Evolutionary conservation across 768 basidiomycete genomes (phyloP).

Genomic region (Agaricus sinodeliciosus): DNA sequence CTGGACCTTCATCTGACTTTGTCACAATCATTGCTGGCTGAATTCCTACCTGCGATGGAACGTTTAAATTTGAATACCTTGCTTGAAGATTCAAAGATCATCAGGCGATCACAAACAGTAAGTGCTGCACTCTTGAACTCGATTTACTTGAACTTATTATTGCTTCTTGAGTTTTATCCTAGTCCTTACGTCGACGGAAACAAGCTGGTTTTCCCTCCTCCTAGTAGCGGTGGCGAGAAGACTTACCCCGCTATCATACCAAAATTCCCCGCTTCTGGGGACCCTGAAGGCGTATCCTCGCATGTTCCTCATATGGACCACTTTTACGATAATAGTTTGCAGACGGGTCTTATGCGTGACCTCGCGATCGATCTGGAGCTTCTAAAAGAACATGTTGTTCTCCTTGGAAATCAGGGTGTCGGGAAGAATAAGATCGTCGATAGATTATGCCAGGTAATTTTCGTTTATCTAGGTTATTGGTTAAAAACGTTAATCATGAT

Average conservation of each 20-base stretch:
- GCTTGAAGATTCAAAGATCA: constrained; percentile 44
- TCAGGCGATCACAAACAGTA: constrained; percentile 35
- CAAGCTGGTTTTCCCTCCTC: constrained; percentile 39
- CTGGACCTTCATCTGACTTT: constrained; percentile 43
- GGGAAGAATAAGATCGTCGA: constrained; percentile 71
- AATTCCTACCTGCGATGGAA: constrained; percentile 58
- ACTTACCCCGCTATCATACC: constrained; percentile 34
- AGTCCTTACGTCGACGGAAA: constrained; percentile 32
- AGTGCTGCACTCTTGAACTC: constrained; percentile 11
- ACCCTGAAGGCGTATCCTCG: constrained; percentile 47
- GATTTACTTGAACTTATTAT: constrained; percentile 4
- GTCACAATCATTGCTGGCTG: constrained; percentile 43
- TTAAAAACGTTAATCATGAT: not conserved
- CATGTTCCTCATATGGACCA: constrained; percentile 65
- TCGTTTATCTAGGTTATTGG: not conserved
- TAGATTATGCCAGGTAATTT: constrained; percentile 28
- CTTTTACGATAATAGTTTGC: constrained; percentile 65
- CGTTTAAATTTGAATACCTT: constrained; percentile 45
- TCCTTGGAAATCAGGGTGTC: constrained; percentile 68
- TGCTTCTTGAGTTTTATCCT: constrained; percentile 37
- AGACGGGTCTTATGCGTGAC: constrained; percentile 62
- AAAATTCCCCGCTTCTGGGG: constrained; percentile 40
- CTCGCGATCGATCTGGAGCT: constrained; percentile 57
- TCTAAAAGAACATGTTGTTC: constrained; percentile 55
- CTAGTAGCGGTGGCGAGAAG: constrained; percentile 27